phyloP scores from a whole-genome alignment of 1,284 basidiomycete genomes.

The Phellinidium pouzarii region DNA sequence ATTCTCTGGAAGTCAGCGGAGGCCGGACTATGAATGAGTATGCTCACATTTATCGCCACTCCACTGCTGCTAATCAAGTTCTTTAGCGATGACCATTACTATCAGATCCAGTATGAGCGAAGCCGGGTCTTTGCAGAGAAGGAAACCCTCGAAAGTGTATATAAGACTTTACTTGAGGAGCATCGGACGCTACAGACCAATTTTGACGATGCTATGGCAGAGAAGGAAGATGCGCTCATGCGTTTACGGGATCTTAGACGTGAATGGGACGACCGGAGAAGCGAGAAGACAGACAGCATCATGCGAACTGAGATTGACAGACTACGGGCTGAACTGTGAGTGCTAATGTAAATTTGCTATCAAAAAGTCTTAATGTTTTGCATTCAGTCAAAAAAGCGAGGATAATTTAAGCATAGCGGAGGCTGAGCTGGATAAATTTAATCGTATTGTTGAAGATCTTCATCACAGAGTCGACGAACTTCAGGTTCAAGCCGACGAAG shows the following conservation, averaged over 20 bases:
- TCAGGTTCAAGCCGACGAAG: conserved; percentile 72
- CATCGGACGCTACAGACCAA: conserved; percentile 66
- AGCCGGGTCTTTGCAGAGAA: conserved; percentile 72
- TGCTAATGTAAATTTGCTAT: conserved; percentile 21
- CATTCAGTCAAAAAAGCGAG: conserved; percentile 78
- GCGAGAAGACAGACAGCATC: conserved; percentile 62
- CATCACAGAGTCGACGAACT: conserved; percentile 79
- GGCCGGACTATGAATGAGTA: conserved; percentile 63
- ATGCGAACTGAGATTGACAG: conserved; percentile 76
- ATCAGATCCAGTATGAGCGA: conserved; percentile 73
- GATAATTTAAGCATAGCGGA: conserved; percentile 79
- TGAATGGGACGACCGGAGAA: conserved; percentile 51
- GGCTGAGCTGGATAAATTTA: conserved; percentile 74
- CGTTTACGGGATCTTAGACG: conserved; percentile 51
- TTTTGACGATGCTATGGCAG: conserved; percentile 61
- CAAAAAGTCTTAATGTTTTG: conserved; percentile 27
- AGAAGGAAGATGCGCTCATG: conserved; percentile 63
- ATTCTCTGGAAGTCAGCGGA: conserved; percentile 32
- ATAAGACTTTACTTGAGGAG: conserved; percentile 69
- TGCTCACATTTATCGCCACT: conserved; percentile 25
- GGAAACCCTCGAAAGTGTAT: conserved; percentile 73
- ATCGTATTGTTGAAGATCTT: conserved; percentile 59
- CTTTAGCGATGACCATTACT: conserved; percentile 76
- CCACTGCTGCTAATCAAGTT: background rate
- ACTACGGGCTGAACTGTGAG: conserved; percentile 74